Base-by-base conservation (phyloP, 192 early-diverging fungal genomes). In the Umbelopsis sp. region DNA sequence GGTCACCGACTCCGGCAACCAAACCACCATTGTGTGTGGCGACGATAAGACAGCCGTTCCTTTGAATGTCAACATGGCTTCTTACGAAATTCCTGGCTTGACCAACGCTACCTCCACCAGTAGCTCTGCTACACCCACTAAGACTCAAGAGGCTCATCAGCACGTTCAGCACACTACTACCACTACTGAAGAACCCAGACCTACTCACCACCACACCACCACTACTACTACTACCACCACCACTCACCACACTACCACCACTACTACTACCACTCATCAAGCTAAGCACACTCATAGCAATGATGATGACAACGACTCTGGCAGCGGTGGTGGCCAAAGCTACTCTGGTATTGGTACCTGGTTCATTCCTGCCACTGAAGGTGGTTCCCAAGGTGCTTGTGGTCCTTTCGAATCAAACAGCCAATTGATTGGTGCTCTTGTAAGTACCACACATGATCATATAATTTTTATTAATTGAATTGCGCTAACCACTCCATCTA, bases 291-390 rank as follows among this genome's bases (percentile, higher is more conserved):
- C 55, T 23, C 50, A 52, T 23, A 22, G 4, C 50, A 2, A 52
- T 15, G 25, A 22, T 0, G 52, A 55, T 13, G 23, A 22, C 15
- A 3, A 15, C 27, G 18, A 18, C 27, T 15, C 11, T 25, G 27
- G 27, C 12, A n/a, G 55, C 16, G 55, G 55, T 61, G 27, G 55
- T 61, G 52, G 23, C 30, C 13, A 33, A 16, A 0, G 0, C 3
- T 61, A 33, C 71, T 37, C 35, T 52, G 76, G 76, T 20, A 69
- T 15, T 46, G 76, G 41, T 18, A 78, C 76, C 16, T 78, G 71
- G 64, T 78, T 78, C 67, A 52, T 64, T 41, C 76, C 76, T 41
- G 76, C 67, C 10, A 70, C 64, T 45, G 76, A 78, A 67, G 76
- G 76, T 51, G 76, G 76, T 30, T 46, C 51, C 16, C 44, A 37